phyloP scores from a whole-genome alignment of 805 yeast genomes.

The Metschnikowia continentalis region DNA sequence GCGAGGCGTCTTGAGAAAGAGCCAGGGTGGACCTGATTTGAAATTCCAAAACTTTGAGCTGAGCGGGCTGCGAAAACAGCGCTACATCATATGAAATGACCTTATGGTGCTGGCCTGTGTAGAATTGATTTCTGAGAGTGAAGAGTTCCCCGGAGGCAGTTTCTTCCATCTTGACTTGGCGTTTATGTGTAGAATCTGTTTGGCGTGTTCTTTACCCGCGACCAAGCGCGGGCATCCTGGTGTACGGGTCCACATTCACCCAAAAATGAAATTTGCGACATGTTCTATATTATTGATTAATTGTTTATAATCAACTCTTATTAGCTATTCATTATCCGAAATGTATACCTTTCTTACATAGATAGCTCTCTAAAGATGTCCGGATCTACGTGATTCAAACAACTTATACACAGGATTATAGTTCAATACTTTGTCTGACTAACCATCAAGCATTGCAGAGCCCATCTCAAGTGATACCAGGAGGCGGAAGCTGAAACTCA shows the following conservation, averaged over 20 bases:
- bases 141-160: conserved; percentile 50
- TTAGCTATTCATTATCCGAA: too few relatives aligned
- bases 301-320: too few relatives aligned
- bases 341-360: too few relatives aligned
- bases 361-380: too few relatives aligned
- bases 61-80: conserved; percentile 36
- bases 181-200: background rate
- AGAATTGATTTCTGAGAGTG: conserved; percentile 55
- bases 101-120: conserved; percentile 52
- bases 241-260: background rate
- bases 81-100: conserved; percentile 36
- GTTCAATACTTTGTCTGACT: background rate
- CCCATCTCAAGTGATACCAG: conserved; percentile 45
- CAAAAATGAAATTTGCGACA: background rate
- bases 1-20: conserved; percentile 35
- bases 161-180: conserved; percentile 27
- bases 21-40: conserved; percentile 40
- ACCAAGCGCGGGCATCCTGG: background rate
- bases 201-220: conserved; percentile 3
- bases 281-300: too few relatives aligned
- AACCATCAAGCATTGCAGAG: background rate
- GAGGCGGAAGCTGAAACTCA: conserved; percentile 44
- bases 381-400: background rate
- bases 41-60: conserved; percentile 36
- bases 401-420: background rate